A percentile compares a stretch with the other conserved stretches of the same genome.
These are phyloP conservation scores for Truncatella angustata DNA, from an alignment of 2,329 filamentous ascomycete genomes.

Conservation along the genomic window DNA sequence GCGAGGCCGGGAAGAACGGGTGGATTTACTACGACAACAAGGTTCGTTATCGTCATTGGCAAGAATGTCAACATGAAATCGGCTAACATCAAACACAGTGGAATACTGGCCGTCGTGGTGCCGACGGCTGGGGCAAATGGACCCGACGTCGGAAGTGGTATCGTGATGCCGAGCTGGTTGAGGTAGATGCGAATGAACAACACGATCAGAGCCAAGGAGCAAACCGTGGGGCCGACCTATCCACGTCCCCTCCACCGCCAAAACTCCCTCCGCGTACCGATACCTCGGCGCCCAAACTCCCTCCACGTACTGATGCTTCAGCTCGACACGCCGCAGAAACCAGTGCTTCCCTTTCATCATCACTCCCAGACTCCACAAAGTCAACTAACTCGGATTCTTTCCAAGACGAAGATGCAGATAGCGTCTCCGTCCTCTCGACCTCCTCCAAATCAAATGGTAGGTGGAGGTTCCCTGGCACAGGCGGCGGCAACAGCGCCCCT, in stretches of 20 bases:
- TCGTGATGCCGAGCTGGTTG: constrained; percentile 91
- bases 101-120: constrained; percentile 80
- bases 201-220: constrained; percentile 32
- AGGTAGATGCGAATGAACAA: constrained; percentile 49
- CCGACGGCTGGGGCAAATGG: constrained; percentile 92
- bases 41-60: constrained; percentile 45
- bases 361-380: constrained; percentile 10
- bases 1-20: constrained; percentile 64
- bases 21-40: constrained; percentile 99
- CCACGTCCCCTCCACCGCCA: constrained; percentile 21
- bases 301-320: constrained; percentile 18
- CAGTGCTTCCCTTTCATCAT: constrained; percentile 12
- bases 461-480: constrained; percentile 19
- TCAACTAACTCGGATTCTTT: constrained; percentile 10
- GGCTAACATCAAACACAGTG: constrained; percentile 54
- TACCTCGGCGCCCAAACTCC: constrained; percentile 23
- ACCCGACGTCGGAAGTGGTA: constrained; percentile 94
- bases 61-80: neutral
- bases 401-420: constrained; percentile 27
- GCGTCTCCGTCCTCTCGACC: constrained; percentile 26
- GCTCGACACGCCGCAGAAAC: constrained; percentile 18
- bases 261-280: constrained; percentile 22
- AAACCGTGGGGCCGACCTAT: constrained; percentile 35
- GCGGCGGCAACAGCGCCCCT: constrained; percentile 15
- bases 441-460: constrained; percentile 26